Evolutionary conservation across 2,329 filamentous ascomycete genomes (phyloP), one percentile per base, ranked within the genome.

Genomic region (Spiromastix sp.): DNA sequence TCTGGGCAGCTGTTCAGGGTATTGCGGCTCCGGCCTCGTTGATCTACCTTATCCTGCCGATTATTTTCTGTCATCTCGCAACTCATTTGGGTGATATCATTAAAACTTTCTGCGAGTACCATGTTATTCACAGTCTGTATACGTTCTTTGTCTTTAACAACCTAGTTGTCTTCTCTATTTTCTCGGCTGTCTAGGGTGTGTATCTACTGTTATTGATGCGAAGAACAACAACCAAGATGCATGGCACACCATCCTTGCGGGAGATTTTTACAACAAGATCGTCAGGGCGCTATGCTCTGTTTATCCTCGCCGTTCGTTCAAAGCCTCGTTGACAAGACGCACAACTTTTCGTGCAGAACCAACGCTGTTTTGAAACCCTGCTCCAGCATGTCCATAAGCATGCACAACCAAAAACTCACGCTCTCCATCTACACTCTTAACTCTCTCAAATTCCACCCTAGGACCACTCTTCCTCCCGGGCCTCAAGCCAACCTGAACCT

Each of bases 111-210:
- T 77, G 91, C 36, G 91, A 98, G 56, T 74, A 85, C 19, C 89
- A 96, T 57, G 91, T 98, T 34, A 72, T 91, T 40, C 79, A 77
- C 43, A 93, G 93, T 59, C 71, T 98, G 2, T 98, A 93, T 61
- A 74, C 83, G 12, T 98, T 98, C 65, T 98, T 98, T 60, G 75
- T 95, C 34, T 86, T 98, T 69, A 98, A 98, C 72, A 96, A 96
- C 54, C 61, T 98, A 37, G 67, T 98, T 46, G 79, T 96, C 39
- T 96, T 96, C 60, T 95, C 87, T 8, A 67, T 94, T 10, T 96
- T 96, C 59, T 85, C 83, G 29, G 78, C 84, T 2, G 62, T 86
- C 11, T 95, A 85, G 77, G 66, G 67, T 1, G 86, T 48, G 66
- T 86, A 6, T 63, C 77, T 1, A 66, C 66, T 4, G 76, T 93